A percentile compares a stretch with the other conserved stretches of the same genome.
Conservation (phyloP, 441 rosid genomes). For the Gossypium lobatum region DNA sequence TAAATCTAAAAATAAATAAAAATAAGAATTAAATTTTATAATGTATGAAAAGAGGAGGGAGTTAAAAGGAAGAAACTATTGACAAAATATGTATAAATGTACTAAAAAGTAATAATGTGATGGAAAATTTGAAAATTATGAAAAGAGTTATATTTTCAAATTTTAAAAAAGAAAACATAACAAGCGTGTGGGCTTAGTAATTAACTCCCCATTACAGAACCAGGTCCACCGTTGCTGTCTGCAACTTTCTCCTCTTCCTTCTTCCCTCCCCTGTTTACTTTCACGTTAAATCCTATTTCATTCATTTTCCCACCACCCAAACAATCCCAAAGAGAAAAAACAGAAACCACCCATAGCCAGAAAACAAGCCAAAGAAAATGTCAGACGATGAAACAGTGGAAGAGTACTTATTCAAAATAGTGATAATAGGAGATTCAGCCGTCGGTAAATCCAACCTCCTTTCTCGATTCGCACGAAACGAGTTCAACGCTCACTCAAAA, state of each 20-base stretch:
- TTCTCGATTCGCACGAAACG: slow-evolving; percentile 14
- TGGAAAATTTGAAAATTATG: neutral
- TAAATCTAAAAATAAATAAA: no score
- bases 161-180: no score
- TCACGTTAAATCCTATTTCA: neutral
- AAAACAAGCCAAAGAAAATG: slow-evolving; percentile 10
- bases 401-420: slow-evolving; percentile 43
- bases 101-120: neutral
- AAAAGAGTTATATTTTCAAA: neutral
- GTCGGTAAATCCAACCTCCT: slow-evolving; percentile 42
- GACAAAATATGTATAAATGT: no score
- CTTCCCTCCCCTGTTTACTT: neutral
- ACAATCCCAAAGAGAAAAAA: neutral
- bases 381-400: slow-evolving; percentile 36
- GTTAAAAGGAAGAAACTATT: no score
- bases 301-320: neutral
- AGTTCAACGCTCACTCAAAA: slow-evolving; percentile 41
- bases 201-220: neutral
- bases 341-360: neutral
- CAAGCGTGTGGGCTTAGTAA: neutral
- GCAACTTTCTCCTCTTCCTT: neutral
- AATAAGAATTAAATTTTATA: no score
- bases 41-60: no score
- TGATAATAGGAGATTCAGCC: slow-evolving; percentile 38
- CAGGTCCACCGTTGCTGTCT: slow-evolving; percentile 8